phyloP scores from a whole-genome alignment of 2,329 filamentous ascomycete species.

The Xylariaceae sp. region DNA sequence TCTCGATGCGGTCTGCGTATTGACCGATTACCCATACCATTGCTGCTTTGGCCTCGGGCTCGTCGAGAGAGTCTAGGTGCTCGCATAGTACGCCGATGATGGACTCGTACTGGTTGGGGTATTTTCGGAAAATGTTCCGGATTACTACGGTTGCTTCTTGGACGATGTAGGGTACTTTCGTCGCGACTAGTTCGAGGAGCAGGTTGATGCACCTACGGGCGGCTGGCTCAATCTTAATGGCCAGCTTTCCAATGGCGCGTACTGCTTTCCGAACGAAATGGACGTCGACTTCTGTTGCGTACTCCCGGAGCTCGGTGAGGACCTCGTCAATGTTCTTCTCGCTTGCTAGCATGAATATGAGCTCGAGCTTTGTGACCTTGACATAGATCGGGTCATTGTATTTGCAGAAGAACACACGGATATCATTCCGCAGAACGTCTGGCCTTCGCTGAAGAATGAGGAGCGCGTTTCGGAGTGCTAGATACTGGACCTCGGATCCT shows the following conservation, averaged over 20 bases:
- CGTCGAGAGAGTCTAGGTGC: conserved; percentile 92
- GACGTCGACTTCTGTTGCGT: conserved; percentile 97
- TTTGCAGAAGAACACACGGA: conserved; percentile 99
- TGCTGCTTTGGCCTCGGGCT: conserved; percentile 95
- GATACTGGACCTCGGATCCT: conserved; percentile 96
- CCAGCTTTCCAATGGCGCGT: conserved; percentile 93
- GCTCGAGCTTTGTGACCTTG: conserved; percentile 96
- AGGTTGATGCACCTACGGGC: conserved; percentile 89
- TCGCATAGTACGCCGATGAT: conserved; percentile 96
- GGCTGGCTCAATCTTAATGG: conserved; percentile 97
- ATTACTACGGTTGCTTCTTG: conserved; percentile 99
- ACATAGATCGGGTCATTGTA: conserved; percentile 99
- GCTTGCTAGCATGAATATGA: conserved; percentile 98
- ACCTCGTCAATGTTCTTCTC: conserved; percentile 96
- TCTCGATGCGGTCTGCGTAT: conserved; percentile 96
- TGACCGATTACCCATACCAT: conserved; percentile 99
- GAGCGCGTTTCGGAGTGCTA: conserved; percentile 88
- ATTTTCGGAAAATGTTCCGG: conserved; percentile 98
- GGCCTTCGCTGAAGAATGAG: conserved; percentile 90
- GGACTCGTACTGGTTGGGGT: conserved; percentile 96
- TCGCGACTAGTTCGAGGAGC: conserved; percentile 86
- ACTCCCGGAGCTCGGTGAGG: conserved; percentile 88
- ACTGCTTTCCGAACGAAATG: conserved; percentile 98
- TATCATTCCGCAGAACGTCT: conserved; percentile 92
- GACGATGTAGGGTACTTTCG: conserved; percentile 98